Evolutionary conservation across 2,329 filamentous ascomycete genomes (phyloP).

Genomic region (Proliferodiscus dingleyae): DNA sequence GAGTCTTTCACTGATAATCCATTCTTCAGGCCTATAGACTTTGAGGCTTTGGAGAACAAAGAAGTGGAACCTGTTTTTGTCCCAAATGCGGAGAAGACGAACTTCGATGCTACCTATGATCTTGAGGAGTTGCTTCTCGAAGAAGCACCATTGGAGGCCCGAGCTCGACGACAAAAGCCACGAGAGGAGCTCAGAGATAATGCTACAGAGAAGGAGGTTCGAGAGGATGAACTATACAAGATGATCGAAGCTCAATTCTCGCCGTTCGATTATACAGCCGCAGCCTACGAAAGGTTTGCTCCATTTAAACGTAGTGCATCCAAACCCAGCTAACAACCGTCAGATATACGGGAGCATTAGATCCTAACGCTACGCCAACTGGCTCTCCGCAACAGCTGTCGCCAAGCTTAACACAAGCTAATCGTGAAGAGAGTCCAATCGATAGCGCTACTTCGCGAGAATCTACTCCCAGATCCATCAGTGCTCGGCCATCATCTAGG

Average conservation of each 20-base stretch:
- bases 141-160: constrained; percentile 88
- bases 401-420: neutral
- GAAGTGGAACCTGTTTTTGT: constrained; percentile 87
- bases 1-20: constrained; percentile 81
- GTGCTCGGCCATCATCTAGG: constrained; percentile 16
- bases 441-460: constrained; percentile 3
- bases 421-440: neutral
- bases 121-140: constrained; percentile 89
- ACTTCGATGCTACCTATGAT: constrained; percentile 98
- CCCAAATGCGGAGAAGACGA: constrained; percentile 95
- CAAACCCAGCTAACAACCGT: constrained; percentile 9
- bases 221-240: constrained; percentile 87
- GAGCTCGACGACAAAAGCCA: constrained; percentile 89
- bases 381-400: constrained; percentile 8
- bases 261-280: constrained; percentile 89
- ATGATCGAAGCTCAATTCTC: constrained; percentile 93
- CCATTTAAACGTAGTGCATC: constrained; percentile 5
- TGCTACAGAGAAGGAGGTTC: constrained; percentile 89
- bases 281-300: constrained; percentile 69
- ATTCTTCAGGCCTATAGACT: constrained; percentile 85
- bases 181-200: constrained; percentile 88
- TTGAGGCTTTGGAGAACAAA: constrained; percentile 77
- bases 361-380: constrained; percentile 21
- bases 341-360: constrained; percentile 32
- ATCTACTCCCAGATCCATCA: constrained; percentile 13